These are phyloP conservation scores for Bolboschoenoplectus hybrid DNA, from an alignment of 202 grass and related monocot species.

Conservation along the genomic window DNA sequence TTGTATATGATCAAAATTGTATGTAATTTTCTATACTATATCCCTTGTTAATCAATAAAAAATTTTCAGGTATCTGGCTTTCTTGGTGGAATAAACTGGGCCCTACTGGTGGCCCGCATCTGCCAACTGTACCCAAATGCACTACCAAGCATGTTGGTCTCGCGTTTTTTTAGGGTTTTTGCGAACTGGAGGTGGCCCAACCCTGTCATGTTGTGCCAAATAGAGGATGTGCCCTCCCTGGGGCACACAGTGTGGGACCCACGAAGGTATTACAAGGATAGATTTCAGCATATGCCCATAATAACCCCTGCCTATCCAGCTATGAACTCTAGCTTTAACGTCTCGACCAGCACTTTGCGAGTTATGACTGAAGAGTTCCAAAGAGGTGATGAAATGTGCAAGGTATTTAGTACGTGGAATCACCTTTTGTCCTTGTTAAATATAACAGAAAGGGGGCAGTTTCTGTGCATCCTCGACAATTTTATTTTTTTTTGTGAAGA, in stretches of 20 bases:
- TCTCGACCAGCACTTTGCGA: constrained; percentile 73
- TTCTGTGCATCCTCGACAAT: neutral
- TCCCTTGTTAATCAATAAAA: neutral
- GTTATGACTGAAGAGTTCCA: constrained; percentile 93
- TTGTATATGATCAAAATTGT: constrained; percentile 28
- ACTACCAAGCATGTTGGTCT: constrained; percentile 83
- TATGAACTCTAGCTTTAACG: constrained; percentile 99
- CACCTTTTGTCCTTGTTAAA: constrained; percentile 25
- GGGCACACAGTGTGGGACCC: constrained; percentile 93
- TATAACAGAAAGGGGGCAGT: neutral
- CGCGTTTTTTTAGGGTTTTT: constrained; percentile 94
- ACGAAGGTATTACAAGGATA: constrained; percentile 87
- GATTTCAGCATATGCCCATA: constrained; percentile 89
- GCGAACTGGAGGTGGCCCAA: constrained; percentile 97
- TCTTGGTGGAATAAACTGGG: constrained; percentile 99
- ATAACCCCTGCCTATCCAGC: constrained; percentile 97
- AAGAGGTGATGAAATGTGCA: constrained; percentile 66
- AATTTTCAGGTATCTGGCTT: constrained; percentile 81
- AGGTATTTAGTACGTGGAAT: constrained; percentile 56
- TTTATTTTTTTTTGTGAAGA: too few species aligned
- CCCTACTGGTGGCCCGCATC: constrained; percentile 92
- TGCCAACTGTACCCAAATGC: constrained; percentile 98
- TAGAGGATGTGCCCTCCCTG: constrained; percentile 69
- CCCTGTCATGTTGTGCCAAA: constrained; percentile 96
- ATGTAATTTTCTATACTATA: constrained; percentile 30